Evolutionary conservation across 2,329 filamentous ascomycete genomes (phyloP), one percentile per base, ranked within the genome.

Genomic region (Monosporascus sp.): DNA sequence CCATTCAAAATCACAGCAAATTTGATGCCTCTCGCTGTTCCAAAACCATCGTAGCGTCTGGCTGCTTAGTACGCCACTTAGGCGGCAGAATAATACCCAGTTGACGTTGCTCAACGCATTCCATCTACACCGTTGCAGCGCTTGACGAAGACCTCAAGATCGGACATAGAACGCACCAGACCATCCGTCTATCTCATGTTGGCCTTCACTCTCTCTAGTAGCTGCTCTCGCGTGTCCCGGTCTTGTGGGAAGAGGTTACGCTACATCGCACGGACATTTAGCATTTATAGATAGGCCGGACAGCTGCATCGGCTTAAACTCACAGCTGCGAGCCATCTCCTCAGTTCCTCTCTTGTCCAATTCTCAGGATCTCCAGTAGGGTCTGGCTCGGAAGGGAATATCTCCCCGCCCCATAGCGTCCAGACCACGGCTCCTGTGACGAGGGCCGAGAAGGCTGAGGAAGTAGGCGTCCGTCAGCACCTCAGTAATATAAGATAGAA

Each of bases 321-420:
- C 80, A 96, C 93, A 63, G 81, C 82, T 46, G 83, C 83, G 49
- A 97, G 75, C 91, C 92, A 97, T 64, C 85, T 77, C 56, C 83
- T 79, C 70, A 96, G 76, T 65, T 97, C 90, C 47, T 90, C 86
- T 52, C 79, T 77, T 0, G 89, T 90, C 93, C 93, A 97, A 9
- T 65, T 68, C 41, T 77, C 73, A 41, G 75, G 83, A 75, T 90
- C 80, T 55, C 91, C 91, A 27, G 76, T 89, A n/a, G 92, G 90
- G 66, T 96, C 91, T 47, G 76, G 55, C 59, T 84, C 76, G 3
- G 81, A 70, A 1, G 92, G 92, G 64, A 97, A 96, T 64, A 97
- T 81, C 58, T 93, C 90, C 50, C 83, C 80, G 52, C 90, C 90
- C 85, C 88, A 95, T 62, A 97, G 93, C 18, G 83, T 81, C 87